Evolutionary conservation across 1,284 basidiomycete genomes (phyloP).

Genomic region (Marasmius oreades): DNA sequence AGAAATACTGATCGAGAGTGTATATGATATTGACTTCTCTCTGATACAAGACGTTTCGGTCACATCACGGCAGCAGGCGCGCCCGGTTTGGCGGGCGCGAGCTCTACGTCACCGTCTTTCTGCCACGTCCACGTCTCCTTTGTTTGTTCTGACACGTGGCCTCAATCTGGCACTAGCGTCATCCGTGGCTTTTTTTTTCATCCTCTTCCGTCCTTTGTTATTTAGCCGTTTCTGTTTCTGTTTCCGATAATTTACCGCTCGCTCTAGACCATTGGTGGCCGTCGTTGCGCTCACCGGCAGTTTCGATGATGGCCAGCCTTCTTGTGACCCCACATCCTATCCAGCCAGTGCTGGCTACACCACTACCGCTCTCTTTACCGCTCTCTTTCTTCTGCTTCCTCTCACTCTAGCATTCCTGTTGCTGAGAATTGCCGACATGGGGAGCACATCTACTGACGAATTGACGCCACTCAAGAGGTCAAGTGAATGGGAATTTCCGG

Average conservation of each 20-base stretch:
- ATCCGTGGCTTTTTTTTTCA: background rate
- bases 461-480: background rate
- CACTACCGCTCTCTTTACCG: too few relatives aligned
- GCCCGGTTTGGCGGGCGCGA: too few relatives aligned
- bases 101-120: background rate
- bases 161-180: background rate
- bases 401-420: background rate
- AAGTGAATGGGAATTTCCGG: background rate
- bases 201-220: background rate
- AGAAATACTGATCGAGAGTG: too few relatives aligned
- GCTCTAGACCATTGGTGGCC: background rate
- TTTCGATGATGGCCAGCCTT: background rate
- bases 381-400: background rate
- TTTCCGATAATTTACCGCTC: background rate
- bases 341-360: too few relatives aligned
- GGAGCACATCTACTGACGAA: background rate
- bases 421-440: background rate
- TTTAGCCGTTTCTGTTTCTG: background rate
- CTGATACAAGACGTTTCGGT: background rate
- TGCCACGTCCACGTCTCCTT: background rate
- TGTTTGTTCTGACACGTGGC: background rate
- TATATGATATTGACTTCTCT: too few relatives aligned
- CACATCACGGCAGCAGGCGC: background rate
- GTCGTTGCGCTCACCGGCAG: background rate
- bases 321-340: too few relatives aligned